These are phyloP conservation scores for Benincasa hispida DNA, from an alignment of 306 rosid species.

Conservation along the genomic window DNA sequence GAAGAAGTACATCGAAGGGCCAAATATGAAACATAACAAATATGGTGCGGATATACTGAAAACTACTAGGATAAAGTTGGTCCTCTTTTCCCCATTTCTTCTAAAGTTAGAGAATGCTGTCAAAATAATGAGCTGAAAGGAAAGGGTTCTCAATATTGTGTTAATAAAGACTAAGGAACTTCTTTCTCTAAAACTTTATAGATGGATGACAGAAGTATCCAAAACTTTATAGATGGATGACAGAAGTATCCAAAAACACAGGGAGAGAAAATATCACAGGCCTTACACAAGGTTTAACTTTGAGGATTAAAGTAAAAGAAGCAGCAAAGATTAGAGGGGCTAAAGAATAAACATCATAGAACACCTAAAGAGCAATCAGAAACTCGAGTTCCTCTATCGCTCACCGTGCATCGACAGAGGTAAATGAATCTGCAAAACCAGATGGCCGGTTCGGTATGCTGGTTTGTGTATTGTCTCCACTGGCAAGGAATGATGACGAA, in stretches of 20 bases:
- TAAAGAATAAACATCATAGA: conserved; percentile 7
- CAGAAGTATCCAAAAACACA: not conserved
- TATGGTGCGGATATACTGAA: not conserved
- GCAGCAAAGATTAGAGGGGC: not conserved
- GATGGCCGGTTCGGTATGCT: conserved; percentile 38
- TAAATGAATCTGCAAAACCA: conserved; percentile 53
- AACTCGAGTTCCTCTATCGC: not conserved
- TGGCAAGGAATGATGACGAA: conserved; percentile 12
- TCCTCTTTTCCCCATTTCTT: not conserved
- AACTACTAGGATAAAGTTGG: not conserved
- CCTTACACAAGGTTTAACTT: not conserved
- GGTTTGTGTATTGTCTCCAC: conserved; percentile 33
- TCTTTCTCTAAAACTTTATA: not conserved
- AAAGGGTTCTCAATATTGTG: not conserved
- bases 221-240: not conserved
- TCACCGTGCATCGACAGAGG: conserved; percentile 35
- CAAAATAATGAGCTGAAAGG: not conserved
- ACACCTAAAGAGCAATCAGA: not conserved
- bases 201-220: not conserved
- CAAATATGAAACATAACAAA: not conserved
- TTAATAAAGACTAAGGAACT: not conserved
- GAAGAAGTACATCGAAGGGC: not conserved
- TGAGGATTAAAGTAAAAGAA: not conserved
- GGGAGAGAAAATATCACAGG: not conserved
- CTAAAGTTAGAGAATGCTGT: not conserved